Evolutionary conservation across 2,329 filamentous ascomycete genomes (phyloP).

Genomic region (Cladophialophora carrionii): DNA sequence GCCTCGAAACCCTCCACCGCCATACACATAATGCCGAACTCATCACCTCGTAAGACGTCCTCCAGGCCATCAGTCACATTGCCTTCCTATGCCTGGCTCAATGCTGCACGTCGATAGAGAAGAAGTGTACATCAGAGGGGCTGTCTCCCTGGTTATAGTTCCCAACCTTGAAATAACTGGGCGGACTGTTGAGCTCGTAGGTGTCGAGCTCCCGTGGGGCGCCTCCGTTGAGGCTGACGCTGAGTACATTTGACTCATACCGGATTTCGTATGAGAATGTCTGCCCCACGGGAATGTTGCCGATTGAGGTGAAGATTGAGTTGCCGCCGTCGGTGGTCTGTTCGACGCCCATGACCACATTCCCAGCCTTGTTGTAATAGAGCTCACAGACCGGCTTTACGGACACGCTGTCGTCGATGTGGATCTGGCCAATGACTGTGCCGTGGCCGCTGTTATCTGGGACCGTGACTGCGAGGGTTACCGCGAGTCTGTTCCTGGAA

Average conservation of each 20-base stretch:
- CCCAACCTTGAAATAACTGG: not conserved
- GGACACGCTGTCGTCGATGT: not conserved
- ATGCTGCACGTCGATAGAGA: not conserved
- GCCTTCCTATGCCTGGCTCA: not conserved
- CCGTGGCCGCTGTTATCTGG: not conserved
- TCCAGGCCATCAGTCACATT: not conserved
- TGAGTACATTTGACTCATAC: not conserved
- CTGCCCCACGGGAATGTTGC: not conserved
- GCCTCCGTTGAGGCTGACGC: not conserved
- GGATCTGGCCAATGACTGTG: not conserved
- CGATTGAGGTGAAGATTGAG: not conserved
- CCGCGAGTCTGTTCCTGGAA: not conserved
- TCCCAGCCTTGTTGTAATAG: not conserved
- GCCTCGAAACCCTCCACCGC: not conserved
- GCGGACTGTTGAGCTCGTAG: not conserved
- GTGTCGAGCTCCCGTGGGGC: not conserved
- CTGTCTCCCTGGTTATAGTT: not conserved
- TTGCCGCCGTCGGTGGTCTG: not conserved
- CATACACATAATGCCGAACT: not conserved
- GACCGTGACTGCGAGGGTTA: not conserved
- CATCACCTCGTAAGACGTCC: not conserved
- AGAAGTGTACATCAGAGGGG: not conserved
- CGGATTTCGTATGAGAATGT: not conserved
- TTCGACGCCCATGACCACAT: not conserved
- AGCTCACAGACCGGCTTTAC: not conserved